Evolutionary conservation across 306 rosid genomes (phyloP), one percentile per base, ranked within the genome.

Genomic region (Trichosanthes cucumerina): DNA sequence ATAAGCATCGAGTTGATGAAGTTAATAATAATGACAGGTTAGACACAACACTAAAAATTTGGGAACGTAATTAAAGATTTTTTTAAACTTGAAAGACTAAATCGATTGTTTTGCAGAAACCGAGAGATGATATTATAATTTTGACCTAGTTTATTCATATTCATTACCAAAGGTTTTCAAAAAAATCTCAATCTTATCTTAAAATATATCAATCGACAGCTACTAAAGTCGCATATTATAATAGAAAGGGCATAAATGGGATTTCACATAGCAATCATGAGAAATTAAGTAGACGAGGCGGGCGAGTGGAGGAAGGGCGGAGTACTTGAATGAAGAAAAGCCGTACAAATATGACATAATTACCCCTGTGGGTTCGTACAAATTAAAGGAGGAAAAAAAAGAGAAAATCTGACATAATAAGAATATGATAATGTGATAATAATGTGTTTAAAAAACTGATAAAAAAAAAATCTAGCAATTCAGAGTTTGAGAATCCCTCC

Each of bases 401-500:
- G 12, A 28, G 33, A 15, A 19, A 38, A 18, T 0, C 38, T 70
- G 76, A 70, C 56, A 70, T 24, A 43, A 70, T 70, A 70, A 44
- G 3, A 43, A 70, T 23, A 69, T 23, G 75, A 72, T 49, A 72
- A 47, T 72, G 33, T 38, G 16, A 68, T 39, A 68, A n/a, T 68
- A 68, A 69, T 43, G 19, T 13, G 11, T 69, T 28, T 69, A 68
- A 68, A 68, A 69, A 41, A 66, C 12, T 36, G 14, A n/a, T 1
- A 10, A 19, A 43, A 14, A 70, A 38, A 69, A 64, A 70, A 43
- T 75, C 80, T 71, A 71, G 7, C 19, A 73, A 15, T 73, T 31
- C 60, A 73, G 77, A 73, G 60, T 9, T 28, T 73, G 60, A 73
- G 60, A 49, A 49, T 73, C 77, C 60, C 77, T 47, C 39, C 77